Evolutionary conservation across 768 basidiomycete species (phyloP), one percentile per base, ranked within the genome.

Genomic region (Lentinus brumalis): DNA sequence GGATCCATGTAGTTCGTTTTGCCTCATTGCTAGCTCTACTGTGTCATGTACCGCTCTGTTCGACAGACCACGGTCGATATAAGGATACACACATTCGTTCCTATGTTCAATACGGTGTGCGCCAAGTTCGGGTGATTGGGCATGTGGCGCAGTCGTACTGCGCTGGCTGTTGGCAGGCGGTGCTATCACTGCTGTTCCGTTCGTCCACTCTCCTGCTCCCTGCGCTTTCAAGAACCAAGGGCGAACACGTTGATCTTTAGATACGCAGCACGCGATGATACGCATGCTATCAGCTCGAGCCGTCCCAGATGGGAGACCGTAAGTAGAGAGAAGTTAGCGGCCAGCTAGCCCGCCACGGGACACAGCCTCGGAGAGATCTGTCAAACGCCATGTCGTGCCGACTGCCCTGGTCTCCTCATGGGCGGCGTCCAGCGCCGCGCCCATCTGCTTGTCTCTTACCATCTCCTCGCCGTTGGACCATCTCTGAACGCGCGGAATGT

Each of bases 1-100:
- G 59, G 53, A 59, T 58, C 47, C 40, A 58, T 61, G 60, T 56
- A 61, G 56, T 56, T n/a, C 50, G 35, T 47, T 26, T 32, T 31
- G n/a, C 31, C 38, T 52, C 50, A 52, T 52, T 52, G 50, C 50
- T 52, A 52, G 30, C 50, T 14, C 21, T 52, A 35, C 32, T 52
- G 21, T 18, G 12, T 6, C 12, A 32, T 38, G 55, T 53, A 50
- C 50, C 39, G 39, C 31, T 45, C 30, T 44, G 41, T 50, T 42
- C 41, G 56, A 57, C 26, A 30, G 47, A n/a, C 26, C 16, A 15
- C 26, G 26, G 15, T 52, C 14, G 11, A 52, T 56, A 56, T 56
- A 61, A 40, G 54, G 39, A 41, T 40, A 26, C 21, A 26, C 50
- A 61, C 54, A 21, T 51, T 56, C 60, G 32, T 56, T 56, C 52